phyloP scores from a whole-genome alignment of 1,284 basidiomycete species.

The Sporisorium sorghi region DNA sequence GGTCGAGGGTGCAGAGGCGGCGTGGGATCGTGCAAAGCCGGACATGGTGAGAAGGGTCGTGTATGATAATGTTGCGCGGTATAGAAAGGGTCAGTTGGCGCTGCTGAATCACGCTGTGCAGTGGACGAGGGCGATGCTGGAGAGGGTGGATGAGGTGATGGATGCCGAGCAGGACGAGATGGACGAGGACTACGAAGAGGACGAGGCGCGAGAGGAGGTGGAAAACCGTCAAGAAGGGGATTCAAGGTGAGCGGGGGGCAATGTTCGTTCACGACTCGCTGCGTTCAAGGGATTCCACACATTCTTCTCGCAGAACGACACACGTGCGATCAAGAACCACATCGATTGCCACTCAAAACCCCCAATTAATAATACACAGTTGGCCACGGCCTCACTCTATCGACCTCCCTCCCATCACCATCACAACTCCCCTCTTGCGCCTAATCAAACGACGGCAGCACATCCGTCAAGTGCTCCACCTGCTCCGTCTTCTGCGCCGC shows the following conservation, averaged over 20 bases:
- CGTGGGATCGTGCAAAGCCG: background rate
- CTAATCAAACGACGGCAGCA: slow-evolving; percentile 44
- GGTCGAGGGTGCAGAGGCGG: background rate
- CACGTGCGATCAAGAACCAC: too few relatives aligned
- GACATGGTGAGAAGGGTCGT: background rate
- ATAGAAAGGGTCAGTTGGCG: slow-evolving; percentile 36
- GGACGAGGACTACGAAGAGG: background rate
- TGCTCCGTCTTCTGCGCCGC: slow-evolving; percentile 40
- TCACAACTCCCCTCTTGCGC: background rate
- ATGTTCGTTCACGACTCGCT: too few relatives aligned
- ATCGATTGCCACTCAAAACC: too few relatives aligned
- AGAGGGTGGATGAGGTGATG: slow-evolving; percentile 26
- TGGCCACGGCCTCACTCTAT: too few relatives aligned
- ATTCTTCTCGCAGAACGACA: too few relatives aligned
- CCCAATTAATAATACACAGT: too few relatives aligned
- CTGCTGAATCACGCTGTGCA: slow-evolving; percentile 39
- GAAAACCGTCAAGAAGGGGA: too few relatives aligned
- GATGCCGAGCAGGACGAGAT: slow-evolving; percentile 17
- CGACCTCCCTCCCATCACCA: background rate
- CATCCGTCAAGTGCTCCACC: slow-evolving; percentile 39
- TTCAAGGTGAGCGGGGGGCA: too few relatives aligned
- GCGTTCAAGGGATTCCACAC: too few relatives aligned
- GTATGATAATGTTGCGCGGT: slow-evolving; percentile 30
- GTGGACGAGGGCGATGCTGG: slow-evolving; percentile 44
- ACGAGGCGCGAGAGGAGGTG: too few relatives aligned